phyloP scores from a whole-genome alignment of 331 rosid species.

The Rhamnella rubrinervis region DNA sequence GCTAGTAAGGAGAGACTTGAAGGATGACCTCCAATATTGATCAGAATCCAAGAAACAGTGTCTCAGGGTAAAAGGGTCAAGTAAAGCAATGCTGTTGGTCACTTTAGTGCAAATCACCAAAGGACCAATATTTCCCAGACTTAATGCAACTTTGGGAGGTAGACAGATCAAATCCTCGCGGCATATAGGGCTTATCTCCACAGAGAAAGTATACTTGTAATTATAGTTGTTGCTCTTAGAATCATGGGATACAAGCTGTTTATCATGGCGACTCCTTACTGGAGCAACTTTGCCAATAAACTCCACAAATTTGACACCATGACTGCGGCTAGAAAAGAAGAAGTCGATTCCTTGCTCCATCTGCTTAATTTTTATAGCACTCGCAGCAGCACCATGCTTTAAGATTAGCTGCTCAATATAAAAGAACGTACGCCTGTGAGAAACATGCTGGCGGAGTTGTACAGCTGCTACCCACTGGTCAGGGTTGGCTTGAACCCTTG shows the following conservation, averaged over 20 bases:
- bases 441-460: conserved; percentile 70
- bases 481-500: conserved; percentile 67
- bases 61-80: conserved; percentile 67
- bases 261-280: conserved; percentile 44
- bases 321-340: conserved; percentile 71
- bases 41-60: conserved; percentile 67
- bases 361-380: conserved; percentile 61
- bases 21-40: conserved; percentile 67
- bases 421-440: conserved; percentile 61
- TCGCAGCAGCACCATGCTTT: conserved; percentile 69
- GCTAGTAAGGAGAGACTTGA: conserved; percentile 58
- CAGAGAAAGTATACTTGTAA: conserved; percentile 64
- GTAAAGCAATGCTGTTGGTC: conserved; percentile 57
- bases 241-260: conserved; percentile 72
- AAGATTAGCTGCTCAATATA: conserved; percentile 69
- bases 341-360: conserved; percentile 74
- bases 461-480: conserved; percentile 80
- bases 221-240: conserved; percentile 58
- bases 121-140: conserved; percentile 72
- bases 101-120: conserved; percentile 72
- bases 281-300: conserved; percentile 65
- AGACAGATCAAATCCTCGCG: conserved; percentile 74
- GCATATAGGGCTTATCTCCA: conserved; percentile 63
- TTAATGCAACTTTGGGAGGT: conserved; percentile 53
- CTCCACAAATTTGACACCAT: conserved; percentile 62